Evolutionary conservation across 129 eudicot genomes (phyloP).

Genomic region (Helianthus annuus): DNA sequence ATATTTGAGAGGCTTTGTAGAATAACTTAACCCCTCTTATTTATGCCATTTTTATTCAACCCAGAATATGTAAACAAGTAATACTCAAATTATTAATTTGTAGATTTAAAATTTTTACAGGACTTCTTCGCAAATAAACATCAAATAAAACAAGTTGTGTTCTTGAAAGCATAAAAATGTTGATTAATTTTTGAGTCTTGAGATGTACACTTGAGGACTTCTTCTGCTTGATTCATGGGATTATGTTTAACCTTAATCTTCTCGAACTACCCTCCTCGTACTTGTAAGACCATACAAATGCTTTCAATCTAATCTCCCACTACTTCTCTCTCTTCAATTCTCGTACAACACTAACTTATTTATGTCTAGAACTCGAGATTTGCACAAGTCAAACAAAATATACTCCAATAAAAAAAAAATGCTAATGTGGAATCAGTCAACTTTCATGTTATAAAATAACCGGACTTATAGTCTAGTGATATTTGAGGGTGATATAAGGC

Average conservation of each 20-base stretch:
- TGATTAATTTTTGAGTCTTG: slow-evolving; percentile 10
- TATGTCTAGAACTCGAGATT: slow-evolving; percentile 18
- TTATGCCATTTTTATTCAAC: too few relatives aligned
- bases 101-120: background rate
- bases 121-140: background rate
- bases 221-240: slow-evolving; percentile 34
- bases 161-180: slow-evolving; percentile 15
- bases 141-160: slow-evolving; percentile 5
- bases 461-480: too few relatives aligned
- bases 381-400: slow-evolving; percentile 17
- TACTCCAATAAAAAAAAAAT: background rate
- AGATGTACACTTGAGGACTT: slow-evolving; percentile 14
- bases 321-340: background rate
- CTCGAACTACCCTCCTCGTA: slow-evolving; percentile 31
- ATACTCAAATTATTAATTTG: background rate
- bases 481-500: too few relatives aligned
- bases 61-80: background rate
- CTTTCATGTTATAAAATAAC: background rate
- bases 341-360: slow-evolving; percentile 2
- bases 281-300: slow-evolving; percentile 23
- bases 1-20: too few relatives aligned
- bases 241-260: slow-evolving; percentile 23
- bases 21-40: too few relatives aligned
- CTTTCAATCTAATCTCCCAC: background rate
- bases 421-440: slow-evolving; percentile 1